Percentiles rank a stretch among this genome's conserved stretches.
These are phyloP conservation scores for Condylostoma magnum DNA, from an alignment of 169 alveolate genomes.

Conservation along the genomic window DNA sequence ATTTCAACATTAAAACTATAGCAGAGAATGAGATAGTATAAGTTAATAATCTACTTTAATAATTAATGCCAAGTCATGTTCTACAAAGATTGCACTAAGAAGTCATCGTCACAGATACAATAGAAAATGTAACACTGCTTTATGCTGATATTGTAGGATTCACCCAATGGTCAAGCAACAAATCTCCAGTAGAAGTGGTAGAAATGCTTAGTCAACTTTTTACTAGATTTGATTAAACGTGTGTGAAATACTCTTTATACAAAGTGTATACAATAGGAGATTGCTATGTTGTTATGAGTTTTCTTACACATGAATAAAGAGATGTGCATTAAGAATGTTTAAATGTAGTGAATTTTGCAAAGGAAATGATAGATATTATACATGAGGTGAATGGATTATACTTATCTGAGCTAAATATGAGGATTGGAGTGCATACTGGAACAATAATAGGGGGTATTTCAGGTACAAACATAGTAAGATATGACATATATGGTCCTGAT, in stretches of 20 bases:
- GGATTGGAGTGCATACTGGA: conserved; percentile 97
- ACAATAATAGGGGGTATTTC: conserved; percentile 94
- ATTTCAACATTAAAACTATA: neutral
- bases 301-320: neutral
- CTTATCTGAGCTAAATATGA: conserved; percentile 90
- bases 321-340: conserved; percentile 7
- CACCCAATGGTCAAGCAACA: conserved; percentile 91
- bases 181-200: conserved; percentile 84
- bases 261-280: conserved; percentile 99
- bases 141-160: conserved; percentile 98
- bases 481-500: conserved; percentile 95
- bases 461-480: conserved; percentile 88
- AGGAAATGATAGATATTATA: conserved; percentile 91
- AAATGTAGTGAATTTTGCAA: conserved; percentile 80
- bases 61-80: conserved; percentile 1
- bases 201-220: conserved; percentile 89
- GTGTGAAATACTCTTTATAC: conserved; percentile 91
- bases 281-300: conserved; percentile 88
- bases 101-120: conserved; percentile 74
- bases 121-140: conserved; percentile 94
- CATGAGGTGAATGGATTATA: conserved; percentile 85
- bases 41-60: neutral
- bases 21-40: conserved; percentile 27
- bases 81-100: conserved; percentile 39
- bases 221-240: conserved; percentile 92